A percentile compares a stretch with the other conserved stretches of the same genome.
Evolutionary conservation across 305 asterid genomes (phyloP).

Genomic region (Solanum hybrid): DNA sequence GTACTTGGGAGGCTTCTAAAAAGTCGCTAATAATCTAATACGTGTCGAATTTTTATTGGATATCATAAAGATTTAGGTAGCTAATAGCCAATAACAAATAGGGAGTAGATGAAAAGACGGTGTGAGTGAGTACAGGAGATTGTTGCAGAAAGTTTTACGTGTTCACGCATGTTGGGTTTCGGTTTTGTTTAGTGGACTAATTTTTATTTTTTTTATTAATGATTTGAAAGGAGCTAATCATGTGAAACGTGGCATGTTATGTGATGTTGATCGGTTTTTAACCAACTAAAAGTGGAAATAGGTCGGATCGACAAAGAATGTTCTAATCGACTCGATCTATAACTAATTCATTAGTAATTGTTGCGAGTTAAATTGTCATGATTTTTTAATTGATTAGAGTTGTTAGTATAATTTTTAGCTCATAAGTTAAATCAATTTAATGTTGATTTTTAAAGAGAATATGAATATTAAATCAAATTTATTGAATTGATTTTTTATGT

Average conservation of each 20-base stretch:
- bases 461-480: background rate
- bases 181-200: background rate
- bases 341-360: background rate
- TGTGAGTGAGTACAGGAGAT: background rate
- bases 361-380: background rate
- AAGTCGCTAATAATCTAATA: background rate
- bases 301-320: background rate
- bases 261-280: background rate
- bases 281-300: background rate
- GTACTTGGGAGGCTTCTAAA: background rate
- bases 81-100: background rate
- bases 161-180: background rate
- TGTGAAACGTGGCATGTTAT: conserved; percentile 3
- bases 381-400: background rate
- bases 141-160: background rate
- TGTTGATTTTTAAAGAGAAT: background rate
- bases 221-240: background rate
- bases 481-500: background rate
- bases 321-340: background rate
- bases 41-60: background rate
- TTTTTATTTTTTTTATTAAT: background rate
- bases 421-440: background rate
- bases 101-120: background rate
- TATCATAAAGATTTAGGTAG: background rate
- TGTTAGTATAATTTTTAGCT: background rate